Percentiles rank a stretch among this genome's conserved stretches.
These are phyloP conservation scores for Metroxylon sagu DNA, from an alignment of 176 grass and related monocot genomes.

Conservation along the genomic window DNA sequence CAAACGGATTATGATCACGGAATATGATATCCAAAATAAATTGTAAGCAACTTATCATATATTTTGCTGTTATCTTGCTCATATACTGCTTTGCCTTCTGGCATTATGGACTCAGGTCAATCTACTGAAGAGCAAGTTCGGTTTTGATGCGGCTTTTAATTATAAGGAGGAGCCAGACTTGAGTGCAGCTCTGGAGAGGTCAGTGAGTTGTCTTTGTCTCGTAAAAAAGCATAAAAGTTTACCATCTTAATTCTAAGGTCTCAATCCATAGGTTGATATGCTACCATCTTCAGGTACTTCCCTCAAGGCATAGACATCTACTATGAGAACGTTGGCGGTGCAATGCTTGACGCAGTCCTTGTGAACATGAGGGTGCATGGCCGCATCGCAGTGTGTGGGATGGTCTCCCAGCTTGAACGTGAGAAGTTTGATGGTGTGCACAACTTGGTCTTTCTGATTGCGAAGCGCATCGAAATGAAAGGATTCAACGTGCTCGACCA, in stretches of 20 bases:
- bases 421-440: conserved; percentile 4
- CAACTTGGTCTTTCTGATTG: conserved; percentile 19
- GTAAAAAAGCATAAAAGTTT: too few relatives aligned
- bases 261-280: too few relatives aligned
- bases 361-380: conserved; percentile 28
- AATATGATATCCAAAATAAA: too few relatives aligned
- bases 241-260: too few relatives aligned
- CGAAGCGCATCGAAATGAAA: conserved; percentile 31
- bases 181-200: conserved; percentile 29
- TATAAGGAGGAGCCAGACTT: conserved; percentile 57
- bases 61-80: too few relatives aligned
- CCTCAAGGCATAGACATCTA: conserved; percentile 57
- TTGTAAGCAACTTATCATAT: too few relatives aligned
- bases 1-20: too few relatives aligned
- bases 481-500: conserved; percentile 33
- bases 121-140: conserved; percentile 39
- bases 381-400: conserved; percentile 26
- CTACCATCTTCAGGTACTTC: conserved; percentile 18
- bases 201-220: too few relatives aligned
- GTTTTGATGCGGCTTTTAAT: conserved; percentile 56
- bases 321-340: conserved; percentile 62
- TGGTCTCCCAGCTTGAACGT: conserved; percentile 55
- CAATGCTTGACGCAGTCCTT: conserved; percentile 40
- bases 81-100: background rate
- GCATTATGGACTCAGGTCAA: conserved; percentile 25